phyloP scores from a whole-genome alignment of 2,329 filamentous ascomycete species.

The Drechmeria coniospora region DNA sequence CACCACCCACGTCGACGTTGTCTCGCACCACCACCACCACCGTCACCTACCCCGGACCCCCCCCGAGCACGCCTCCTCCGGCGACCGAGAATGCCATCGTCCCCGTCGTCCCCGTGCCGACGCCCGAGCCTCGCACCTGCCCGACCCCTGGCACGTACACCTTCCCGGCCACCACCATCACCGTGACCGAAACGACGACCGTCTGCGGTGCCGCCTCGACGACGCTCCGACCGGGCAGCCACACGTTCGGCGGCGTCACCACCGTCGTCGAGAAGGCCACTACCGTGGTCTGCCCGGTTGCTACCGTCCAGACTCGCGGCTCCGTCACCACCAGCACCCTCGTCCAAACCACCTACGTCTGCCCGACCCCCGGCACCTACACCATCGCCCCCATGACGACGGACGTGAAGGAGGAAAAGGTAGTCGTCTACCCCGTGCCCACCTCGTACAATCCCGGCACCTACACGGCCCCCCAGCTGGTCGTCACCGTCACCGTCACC shows the following conservation, averaged over 20 bases:
- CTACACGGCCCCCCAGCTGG: slow-evolving; percentile 53
- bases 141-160: slow-evolving; percentile 59
- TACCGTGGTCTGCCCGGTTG: slow-evolving; percentile 55
- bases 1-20: no score
- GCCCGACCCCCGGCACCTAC: slow-evolving; percentile 60
- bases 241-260: slow-evolving; percentile 59
- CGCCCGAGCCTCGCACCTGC: slow-evolving; percentile 36
- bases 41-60: slow-evolving; percentile 4
- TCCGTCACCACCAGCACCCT: slow-evolving; percentile 50
- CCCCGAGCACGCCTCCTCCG: slow-evolving; percentile 10
- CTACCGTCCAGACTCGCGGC: slow-evolving; percentile 43
- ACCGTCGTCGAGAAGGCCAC: slow-evolving; percentile 52
- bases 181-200: slow-evolving; percentile 50
- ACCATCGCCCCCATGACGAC: slow-evolving; percentile 57
- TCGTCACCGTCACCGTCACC: slow-evolving; percentile 54
- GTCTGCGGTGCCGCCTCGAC: slow-evolving; percentile 50
- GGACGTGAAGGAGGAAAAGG: slow-evolving; percentile 35
- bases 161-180: slow-evolving; percentile 57
- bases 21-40: slow-evolving; percentile 8
- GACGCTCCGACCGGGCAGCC: slow-evolving; percentile 43
- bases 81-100: slow-evolving; percentile 28
- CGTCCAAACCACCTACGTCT: slow-evolving; percentile 55
- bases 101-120: slow-evolving; percentile 33
- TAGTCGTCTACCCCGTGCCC: slow-evolving; percentile 49
- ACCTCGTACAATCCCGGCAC: slow-evolving; percentile 52